These are phyloP conservation scores for Lactifluus volemus DNA, from an alignment of 768 basidiomycete genomes.

Conservation along the genomic window DNA sequence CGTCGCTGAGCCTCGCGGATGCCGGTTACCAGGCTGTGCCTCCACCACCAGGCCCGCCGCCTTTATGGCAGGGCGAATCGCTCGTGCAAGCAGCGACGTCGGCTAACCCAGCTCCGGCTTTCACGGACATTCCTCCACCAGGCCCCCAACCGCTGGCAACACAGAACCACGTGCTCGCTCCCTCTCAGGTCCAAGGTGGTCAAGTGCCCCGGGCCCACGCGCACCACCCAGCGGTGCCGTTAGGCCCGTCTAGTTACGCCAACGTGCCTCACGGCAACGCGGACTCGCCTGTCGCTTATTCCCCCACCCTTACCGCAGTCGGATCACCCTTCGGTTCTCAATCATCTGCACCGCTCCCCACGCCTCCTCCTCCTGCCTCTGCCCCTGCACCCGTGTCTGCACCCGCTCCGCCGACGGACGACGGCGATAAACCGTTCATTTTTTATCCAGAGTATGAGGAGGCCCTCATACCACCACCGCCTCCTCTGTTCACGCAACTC, in stretches of 20 bases:
- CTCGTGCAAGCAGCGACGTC: neutral
- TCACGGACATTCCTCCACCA: conserved; percentile 8
- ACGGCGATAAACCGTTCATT: conserved; percentile 20
- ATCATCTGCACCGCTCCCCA: neutral
- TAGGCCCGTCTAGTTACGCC: conserved; percentile 1
- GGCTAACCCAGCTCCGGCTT: conserved; percentile 5
- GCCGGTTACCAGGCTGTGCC: neutral
- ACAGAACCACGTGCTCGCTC: neutral
- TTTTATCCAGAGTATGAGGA: conserved; percentile 20
- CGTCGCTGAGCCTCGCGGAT: neutral
- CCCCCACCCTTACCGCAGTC: neutral
- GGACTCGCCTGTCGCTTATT: conserved; percentile 1
- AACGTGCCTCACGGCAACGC: conserved; percentile 9
- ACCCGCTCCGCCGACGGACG: neutral
- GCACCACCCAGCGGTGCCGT: neutral
- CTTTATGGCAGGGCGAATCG: conserved; percentile 10
- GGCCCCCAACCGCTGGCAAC: neutral
- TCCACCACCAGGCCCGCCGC: neutral
- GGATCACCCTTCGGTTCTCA: neutral
- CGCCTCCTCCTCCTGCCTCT: neutral
- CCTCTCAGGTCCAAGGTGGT: neutral
- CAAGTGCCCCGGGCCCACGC: neutral
- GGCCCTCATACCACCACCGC: neutral
- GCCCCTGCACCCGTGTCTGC: neutral
- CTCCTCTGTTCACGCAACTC: conserved; percentile 4